phyloP scores from a whole-genome alignment of 345 rosid species.

The Eucalyptus globulus region DNA sequence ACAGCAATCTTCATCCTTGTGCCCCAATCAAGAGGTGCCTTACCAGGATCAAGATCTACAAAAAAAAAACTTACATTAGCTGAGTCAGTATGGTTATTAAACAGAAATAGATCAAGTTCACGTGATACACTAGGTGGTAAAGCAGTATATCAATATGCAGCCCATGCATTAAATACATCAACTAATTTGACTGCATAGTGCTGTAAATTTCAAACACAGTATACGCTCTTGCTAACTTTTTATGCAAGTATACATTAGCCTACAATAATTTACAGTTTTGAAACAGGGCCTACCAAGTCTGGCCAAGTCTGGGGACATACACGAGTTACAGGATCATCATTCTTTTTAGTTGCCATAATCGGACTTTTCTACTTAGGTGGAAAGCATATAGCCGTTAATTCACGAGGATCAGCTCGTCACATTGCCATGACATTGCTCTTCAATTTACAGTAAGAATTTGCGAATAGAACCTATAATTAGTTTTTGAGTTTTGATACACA shows the following conservation, averaged over 20 bases:
- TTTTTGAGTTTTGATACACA: not conserved
- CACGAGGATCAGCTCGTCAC: not conserved
- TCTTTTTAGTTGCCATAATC: not conserved
- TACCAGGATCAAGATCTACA: conserved; percentile 44
- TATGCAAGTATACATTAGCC: not conserved
- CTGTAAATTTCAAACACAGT: not conserved
- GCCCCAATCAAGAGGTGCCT: conserved; percentile 59
- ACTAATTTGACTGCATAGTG: not conserved
- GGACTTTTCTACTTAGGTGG: not conserved
- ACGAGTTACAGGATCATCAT: not conserved
- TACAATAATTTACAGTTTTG: not conserved
- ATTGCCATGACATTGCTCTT: not conserved
- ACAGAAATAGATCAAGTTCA: not conserved
- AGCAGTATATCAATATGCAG: not conserved
- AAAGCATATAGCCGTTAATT: not conserved
- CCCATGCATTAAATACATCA: not conserved
- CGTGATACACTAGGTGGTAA: not conserved
- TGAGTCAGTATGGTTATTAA: not conserved
- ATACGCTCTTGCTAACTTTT: not conserved
- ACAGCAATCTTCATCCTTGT: conserved; percentile 81
- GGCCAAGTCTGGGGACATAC: not conserved
- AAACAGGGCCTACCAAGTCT: not conserved
- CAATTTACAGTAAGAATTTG: not conserved
- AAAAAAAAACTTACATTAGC: not conserved
- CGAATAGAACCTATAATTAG: not conserved